Evolutionary conservation across 306 rosid genomes (phyloP), one percentile per base, ranked within the genome.

Genomic region (Dalbergia cultrata): DNA sequence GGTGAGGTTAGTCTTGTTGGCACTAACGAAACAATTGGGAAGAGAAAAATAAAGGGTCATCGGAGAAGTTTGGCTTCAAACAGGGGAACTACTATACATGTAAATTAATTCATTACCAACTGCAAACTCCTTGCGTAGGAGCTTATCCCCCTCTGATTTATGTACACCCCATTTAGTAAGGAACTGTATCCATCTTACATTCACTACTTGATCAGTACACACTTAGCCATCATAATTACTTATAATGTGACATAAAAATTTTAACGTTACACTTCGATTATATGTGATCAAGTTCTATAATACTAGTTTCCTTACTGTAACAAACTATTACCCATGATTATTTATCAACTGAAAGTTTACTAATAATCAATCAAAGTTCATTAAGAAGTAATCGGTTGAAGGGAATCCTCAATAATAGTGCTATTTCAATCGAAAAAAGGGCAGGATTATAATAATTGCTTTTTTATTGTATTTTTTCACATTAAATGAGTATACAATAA

Each of bases 11-110:
- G 47, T 22, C 59, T 8, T 74, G 75, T 44, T 33, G 45, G 62
- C 19, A 57, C 10, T 43, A 74, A 80, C 41, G 47, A 45, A 50
- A 49, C 57, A 35, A 54, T 13, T 44, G 59, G 47, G 26, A 49
- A 49, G 62, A 19, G 52, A 41, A 49, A 70, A 43, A 66, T 69
- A 43, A 61, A 75, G 52, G 53, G 19, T 37, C 26, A 50, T 45
- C 31, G 69, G 6, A 74, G 70, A 81, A 70, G 52, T 74, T 66
- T 75, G 58, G 69, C 53, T 73, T 56, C 52, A 56, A 18, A 53
- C 19, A 66, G 50, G 53, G 70, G 56, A 19, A 67, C 7, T 61
- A 17, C 9, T 59, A 9, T 74, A 37, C 50, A 37, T 37, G 41
- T 37, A 37, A 37, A 37, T 7, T 37, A 37, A 37, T 5, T 37